phyloP scores from a whole-genome alignment of 2,329 filamentous ascomycete species.

The Helotiales sp. region DNA sequence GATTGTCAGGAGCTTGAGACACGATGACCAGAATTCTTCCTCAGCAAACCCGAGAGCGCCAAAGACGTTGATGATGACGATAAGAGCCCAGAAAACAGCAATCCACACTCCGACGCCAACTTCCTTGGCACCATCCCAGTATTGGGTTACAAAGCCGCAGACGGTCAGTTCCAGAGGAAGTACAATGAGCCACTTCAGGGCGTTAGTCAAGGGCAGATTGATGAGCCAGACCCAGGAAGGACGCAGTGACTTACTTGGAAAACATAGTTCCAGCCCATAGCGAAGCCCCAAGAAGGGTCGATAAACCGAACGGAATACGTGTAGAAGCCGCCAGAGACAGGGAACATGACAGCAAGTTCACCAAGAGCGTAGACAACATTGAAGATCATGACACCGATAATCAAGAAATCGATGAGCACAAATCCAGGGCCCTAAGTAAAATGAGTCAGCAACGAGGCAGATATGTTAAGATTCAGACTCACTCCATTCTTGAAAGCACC shows the following conservation, averaged over 20 bases:
- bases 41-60: constrained; percentile 17
- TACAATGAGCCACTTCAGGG: constrained; percentile 14
- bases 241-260: neutral
- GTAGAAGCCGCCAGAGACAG: constrained; percentile 16
- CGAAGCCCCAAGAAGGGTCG: constrained; percentile 19
- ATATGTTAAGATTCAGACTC: neutral
- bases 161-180: constrained; percentile 19
- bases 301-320: constrained; percentile 16
- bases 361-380: constrained; percentile 19
- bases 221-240: neutral
- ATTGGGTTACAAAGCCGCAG: constrained; percentile 10
- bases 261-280: constrained; percentile 20
- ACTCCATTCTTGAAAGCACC: constrained; percentile 15
- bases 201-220: neutral
- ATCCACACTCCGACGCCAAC: constrained; percentile 4
- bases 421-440: constrained; percentile 6
- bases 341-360: constrained; percentile 21
- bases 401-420: constrained; percentile 20
- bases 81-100: constrained; percentile 13
- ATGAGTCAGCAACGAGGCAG: neutral
- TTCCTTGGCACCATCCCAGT: constrained; percentile 8
- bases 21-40: constrained; percentile 19
- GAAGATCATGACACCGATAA: constrained; percentile 19
- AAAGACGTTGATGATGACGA: constrained; percentile 17
- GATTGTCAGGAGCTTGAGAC: constrained; percentile 13